Evolutionary conservation across 345 rosid species (phyloP), one percentile per base, ranked within the genome.

Genomic region (Eucalyptus urophylla): DNA sequence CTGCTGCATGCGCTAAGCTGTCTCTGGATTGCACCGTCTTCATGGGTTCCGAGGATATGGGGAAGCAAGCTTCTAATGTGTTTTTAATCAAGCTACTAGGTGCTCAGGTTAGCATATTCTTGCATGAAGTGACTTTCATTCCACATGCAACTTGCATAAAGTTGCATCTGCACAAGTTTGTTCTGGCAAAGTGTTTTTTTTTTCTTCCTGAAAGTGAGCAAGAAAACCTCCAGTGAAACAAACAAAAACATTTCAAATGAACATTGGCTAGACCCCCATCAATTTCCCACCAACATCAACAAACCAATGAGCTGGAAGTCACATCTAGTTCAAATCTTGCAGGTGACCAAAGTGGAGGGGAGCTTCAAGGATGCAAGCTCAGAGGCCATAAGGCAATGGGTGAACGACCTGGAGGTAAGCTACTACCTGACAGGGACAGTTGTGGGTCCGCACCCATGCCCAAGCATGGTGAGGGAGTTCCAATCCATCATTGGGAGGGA

Each of bases 401-500:
- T 89, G 1, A 93, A 91, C 50, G 88, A 93, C 37, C 65, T 96
- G 27, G 94, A 93, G 60, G 91, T 80, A 27, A 92, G 91, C 90
- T 95, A 96, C 89, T 88, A 91, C 91, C 88, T 96, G 49, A 29
- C 91, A 0, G 99, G 99, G 2, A 93, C 98, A 0, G 98, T 88
- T 1, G 99, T 94, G 6, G 99, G 99, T n/a, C 99, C 99, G 0
- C 99, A 97, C 87, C 99, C 98, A 6, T 93, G 95, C 89, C 99
- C 99, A 2, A 90, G 85, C 89, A 95, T 97, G 94, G 99, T 97
- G 3, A 90, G 97, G 4, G 97, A 96, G 89, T 97, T 96, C 88
- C 99, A 96, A 86, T 92, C 98, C 1, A 95, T 97, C 54, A 97
- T 97, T 6, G 99, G 99, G 10, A 96, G 92, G 62, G 99, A 97